These are phyloP conservation scores for Corymbia calophylla DNA, from an alignment of 441 rosid species.

Conservation along the genomic window DNA sequence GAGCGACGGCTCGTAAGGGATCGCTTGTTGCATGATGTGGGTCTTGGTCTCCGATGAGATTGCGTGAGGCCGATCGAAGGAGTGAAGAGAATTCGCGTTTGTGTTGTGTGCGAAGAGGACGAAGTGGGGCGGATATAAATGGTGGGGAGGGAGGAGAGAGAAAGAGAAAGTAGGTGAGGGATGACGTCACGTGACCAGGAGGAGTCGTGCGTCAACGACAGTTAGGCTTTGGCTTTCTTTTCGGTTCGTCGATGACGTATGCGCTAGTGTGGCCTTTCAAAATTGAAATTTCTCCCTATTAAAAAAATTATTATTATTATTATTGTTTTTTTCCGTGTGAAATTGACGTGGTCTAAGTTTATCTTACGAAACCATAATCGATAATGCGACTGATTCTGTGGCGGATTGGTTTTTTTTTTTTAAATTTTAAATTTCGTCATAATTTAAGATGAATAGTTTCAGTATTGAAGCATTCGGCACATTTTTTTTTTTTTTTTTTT, in stretches of 20 bases:
- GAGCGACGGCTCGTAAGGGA: constrained; percentile 51
- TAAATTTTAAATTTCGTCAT: background rate
- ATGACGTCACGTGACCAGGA: background rate
- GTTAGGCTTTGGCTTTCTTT: background rate
- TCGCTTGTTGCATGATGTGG: constrained; percentile 61
- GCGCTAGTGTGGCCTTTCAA: background rate
- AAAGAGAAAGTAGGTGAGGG: background rate
- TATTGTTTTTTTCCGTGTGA: background rate
- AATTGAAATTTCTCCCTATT: background rate
- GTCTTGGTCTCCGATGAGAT: background rate
- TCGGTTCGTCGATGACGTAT: background rate
- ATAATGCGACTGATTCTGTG: background rate
- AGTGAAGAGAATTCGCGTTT: background rate
- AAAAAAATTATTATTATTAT: rapidly evolving
- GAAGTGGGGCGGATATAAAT: background rate
- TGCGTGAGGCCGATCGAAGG: background rate
- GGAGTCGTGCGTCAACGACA: constrained; percentile 29
- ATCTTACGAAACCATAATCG: background rate
- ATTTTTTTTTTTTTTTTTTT: background rate
- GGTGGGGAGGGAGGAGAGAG: background rate
- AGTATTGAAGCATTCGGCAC: background rate
- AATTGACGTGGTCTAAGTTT: background rate
- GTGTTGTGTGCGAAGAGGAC: background rate
- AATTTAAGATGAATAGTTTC: too few relatives aligned
- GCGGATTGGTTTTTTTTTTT: background rate